A percentile compares a stretch with the other conserved stretches of the same genome.
phyloP scores from a whole-genome alignment of 345 rosid species.

The Schrenkiella parvula region DNA sequence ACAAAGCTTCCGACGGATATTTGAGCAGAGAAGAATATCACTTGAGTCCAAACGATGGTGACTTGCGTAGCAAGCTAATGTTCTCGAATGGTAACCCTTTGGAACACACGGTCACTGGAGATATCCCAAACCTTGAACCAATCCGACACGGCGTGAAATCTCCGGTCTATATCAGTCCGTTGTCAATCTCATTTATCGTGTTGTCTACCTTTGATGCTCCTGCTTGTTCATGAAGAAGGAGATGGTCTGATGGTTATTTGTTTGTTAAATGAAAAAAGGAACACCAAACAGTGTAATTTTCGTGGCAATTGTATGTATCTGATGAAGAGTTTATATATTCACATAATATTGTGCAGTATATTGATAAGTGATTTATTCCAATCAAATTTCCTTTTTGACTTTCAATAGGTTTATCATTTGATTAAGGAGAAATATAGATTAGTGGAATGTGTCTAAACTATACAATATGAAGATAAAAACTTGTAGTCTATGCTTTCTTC shows the following conservation, averaged over 20 bases:
- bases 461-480: conserved; percentile 20
- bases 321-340: neutral
- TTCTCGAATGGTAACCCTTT: conserved; percentile 74
- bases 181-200: conserved; percentile 72
- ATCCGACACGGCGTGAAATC: conserved; percentile 39
- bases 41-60: conserved; percentile 65
- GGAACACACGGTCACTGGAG: conserved; percentile 43
- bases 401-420: neutral
- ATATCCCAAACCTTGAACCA: conserved; percentile 64
- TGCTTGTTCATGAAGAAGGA: conserved; percentile 42
- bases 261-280: neutral
- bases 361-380: neutral
- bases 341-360: neutral
- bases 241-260: neutral
- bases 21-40: conserved; percentile 81
- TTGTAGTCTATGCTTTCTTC: conserved; percentile 21
- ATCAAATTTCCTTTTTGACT: neutral
- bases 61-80: conserved; percentile 63
- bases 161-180: conserved; percentile 47
- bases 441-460: conserved; percentile 17
- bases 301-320: neutral
- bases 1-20: conserved; percentile 39
- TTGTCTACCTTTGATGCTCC: conserved; percentile 76
- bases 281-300: neutral
- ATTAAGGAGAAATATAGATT: conserved; percentile 16